These are phyloP conservation scores for Phytophthora quininea DNA, from an alignment of 352 stramenopile genomes.

Conservation along the genomic window DNA sequence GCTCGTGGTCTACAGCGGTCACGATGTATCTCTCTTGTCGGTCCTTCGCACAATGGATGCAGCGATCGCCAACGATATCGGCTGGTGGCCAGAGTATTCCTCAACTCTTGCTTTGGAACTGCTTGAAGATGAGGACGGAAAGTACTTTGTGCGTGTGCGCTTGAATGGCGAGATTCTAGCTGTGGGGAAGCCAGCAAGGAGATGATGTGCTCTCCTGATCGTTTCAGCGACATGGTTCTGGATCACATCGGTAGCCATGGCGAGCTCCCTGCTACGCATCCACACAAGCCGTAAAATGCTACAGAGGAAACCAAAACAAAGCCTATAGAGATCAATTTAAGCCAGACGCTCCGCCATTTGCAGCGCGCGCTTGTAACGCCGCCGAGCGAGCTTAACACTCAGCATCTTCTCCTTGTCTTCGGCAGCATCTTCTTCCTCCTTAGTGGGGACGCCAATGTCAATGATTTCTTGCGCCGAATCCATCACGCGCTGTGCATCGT, in stretches of 20 bases:
- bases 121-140: constrained; percentile 57
- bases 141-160: constrained; percentile 62
- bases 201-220: constrained; percentile 37
- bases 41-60: constrained; percentile 71
- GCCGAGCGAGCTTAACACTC: constrained; percentile 56
- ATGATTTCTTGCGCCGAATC: constrained; percentile 77
- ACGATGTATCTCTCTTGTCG: constrained; percentile 81
- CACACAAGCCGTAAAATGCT: too few relatives aligned
- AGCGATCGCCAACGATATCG: constrained; percentile 45
- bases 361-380: constrained; percentile 82
- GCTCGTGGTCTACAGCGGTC: constrained; percentile 81
- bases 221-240: constrained; percentile 49
- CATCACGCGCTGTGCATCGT: constrained; percentile 56
- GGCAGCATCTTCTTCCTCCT: constrained; percentile 42
- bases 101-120: constrained; percentile 72
- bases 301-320: constrained; percentile 15
- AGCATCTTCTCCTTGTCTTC: constrained; percentile 66
- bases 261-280: constrained; percentile 8
- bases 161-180: constrained; percentile 55
- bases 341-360: constrained; percentile 77
- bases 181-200: constrained; percentile 22
- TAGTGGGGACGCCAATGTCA: constrained; percentile 60
- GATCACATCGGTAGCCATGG: constrained; percentile 44
- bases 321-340: constrained; percentile 21
- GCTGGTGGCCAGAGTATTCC: constrained; percentile 79